phyloP scores from a whole-genome alignment of 371 early-diverging fungal genomes.

The Mortierella sp. region DNA sequence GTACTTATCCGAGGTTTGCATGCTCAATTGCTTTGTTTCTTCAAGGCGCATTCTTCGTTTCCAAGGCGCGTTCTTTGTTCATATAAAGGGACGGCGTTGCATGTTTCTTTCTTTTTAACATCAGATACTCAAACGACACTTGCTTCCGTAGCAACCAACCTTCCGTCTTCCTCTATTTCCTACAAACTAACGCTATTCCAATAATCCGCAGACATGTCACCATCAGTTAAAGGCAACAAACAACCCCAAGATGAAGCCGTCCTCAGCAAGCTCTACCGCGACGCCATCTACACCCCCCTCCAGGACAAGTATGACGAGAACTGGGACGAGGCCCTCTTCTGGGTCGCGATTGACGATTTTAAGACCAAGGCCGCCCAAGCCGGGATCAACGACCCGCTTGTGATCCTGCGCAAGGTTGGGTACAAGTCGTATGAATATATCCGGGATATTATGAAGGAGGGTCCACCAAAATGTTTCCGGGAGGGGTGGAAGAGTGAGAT shows the following conservation, averaged over 20 bases:
- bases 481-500: constrained; percentile 19
- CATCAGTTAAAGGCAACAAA: neutral
- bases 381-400: constrained; percentile 15
- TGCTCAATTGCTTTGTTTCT: neutral
- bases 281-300: constrained; percentile 9
- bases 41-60: neutral
- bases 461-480: constrained; percentile 11
- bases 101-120: too few relatives aligned
- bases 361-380: neutral
- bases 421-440: neutral
- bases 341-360: constrained; percentile 15
- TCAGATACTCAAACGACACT: too few relatives aligned
- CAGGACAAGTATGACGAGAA: constrained; percentile 20
- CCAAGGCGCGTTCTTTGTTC: neutral
- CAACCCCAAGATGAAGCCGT: neutral
- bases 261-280: neutral
- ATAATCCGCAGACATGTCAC: neutral
- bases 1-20: too few relatives aligned
- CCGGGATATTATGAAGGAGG: constrained; percentile 18
- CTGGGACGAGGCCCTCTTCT: constrained; percentile 13
- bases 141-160: neutral
- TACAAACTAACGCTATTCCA: neutral
- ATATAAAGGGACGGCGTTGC: neutral
- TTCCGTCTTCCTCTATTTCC: neutral
- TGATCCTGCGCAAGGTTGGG: neutral